Evolutionary conservation across 768 basidiomycete species (phyloP).

Genomic region (Boletus subcaerulescens): DNA sequence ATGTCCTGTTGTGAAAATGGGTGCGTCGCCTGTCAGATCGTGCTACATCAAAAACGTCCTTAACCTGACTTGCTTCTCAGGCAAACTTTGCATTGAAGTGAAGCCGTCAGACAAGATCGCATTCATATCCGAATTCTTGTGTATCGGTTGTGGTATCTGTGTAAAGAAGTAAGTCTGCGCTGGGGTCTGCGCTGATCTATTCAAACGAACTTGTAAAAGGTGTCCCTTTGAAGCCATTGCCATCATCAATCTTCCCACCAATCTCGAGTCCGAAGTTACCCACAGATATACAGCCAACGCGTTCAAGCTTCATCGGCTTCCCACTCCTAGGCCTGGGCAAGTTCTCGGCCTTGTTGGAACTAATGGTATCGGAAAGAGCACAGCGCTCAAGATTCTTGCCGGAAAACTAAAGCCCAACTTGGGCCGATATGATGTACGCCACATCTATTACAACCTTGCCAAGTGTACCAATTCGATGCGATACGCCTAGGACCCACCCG

Average conservation of each 20-base stretch:
- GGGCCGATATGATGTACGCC: slow-evolving; percentile 87
- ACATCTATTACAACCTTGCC: background rate
- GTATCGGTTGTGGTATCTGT: slow-evolving; percentile 99
- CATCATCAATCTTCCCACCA: slow-evolving; percentile 98
- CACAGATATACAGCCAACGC: slow-evolving; percentile 98
- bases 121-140: slow-evolving; percentile 97
- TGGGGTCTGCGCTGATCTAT: background rate
- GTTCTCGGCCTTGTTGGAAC: slow-evolving; percentile 98
- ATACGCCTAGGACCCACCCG: slow-evolving; percentile 79
- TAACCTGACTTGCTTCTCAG: slow-evolving; percentile 36
- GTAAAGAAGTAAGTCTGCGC: slow-evolving; percentile 83
- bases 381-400: slow-evolving; percentile 93
- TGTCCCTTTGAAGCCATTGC: slow-evolving; percentile 99
- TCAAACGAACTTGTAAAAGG: slow-evolving; percentile 41
- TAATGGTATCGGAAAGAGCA: slow-evolving; percentile 99
- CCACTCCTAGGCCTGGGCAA: slow-evolving; percentile 95
- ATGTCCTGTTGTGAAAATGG: slow-evolving; percentile 98
- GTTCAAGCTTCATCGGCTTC: slow-evolving; percentile 97
- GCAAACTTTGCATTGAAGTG: slow-evolving; percentile 98
- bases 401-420: slow-evolving; percentile 98
- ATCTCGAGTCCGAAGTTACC: slow-evolving; percentile 92
- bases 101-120: slow-evolving; percentile 95
- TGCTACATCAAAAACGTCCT: background rate
- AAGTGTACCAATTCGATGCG: background rate
- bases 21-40: slow-evolving; percentile 39